These are phyloP conservation scores for Nevesoporus exiguus DNA, from an alignment of 768 basidiomycete genomes.

Conservation along the genomic window DNA sequence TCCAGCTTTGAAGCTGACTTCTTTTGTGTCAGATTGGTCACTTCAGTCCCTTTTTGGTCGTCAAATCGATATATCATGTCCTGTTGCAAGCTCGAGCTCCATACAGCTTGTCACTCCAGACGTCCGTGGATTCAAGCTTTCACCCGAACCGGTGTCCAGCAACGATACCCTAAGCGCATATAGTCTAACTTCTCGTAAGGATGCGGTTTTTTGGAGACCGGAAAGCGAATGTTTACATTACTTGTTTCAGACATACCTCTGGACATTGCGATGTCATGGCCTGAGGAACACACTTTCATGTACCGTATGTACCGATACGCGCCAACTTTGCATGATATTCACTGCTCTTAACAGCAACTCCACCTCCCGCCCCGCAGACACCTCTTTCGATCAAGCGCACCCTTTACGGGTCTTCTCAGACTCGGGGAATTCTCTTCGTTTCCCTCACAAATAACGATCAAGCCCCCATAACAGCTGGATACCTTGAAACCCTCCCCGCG, in stretches of 20 bases:
- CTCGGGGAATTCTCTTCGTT: constrained; percentile 67
- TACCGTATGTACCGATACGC: constrained; percentile 46
- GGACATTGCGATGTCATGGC: constrained; percentile 58
- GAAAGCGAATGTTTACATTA: background rate
- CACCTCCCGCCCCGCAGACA: constrained; percentile 39
- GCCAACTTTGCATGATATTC: background rate
- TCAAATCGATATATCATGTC: constrained; percentile 59
- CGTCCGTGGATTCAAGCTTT: constrained; percentile 41
- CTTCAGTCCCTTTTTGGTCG: constrained; percentile 66
- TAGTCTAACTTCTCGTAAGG: constrained; percentile 45
- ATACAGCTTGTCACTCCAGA: constrained; percentile 49
- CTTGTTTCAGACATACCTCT: constrained; percentile 35
- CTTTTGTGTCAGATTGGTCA: constrained; percentile 60
- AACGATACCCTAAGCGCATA: constrained; percentile 42
- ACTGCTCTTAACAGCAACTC: constrained; percentile 32
- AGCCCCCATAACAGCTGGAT: constrained; percentile 45
- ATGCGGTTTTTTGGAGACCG: background rate
- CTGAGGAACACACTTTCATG: constrained; percentile 45
- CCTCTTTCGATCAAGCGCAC: constrained; percentile 63
- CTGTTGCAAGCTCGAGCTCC: constrained; percentile 60
- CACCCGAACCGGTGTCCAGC: constrained; percentile 47
- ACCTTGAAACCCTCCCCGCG: constrained; percentile 94
- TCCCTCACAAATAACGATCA: constrained; percentile 56
- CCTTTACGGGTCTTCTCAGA: constrained; percentile 72
- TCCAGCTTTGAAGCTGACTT: constrained; percentile 4